A percentile compares a stretch with the other conserved stretches of the same genome.
phyloP scores from a whole-genome alignment of 257 asterid species.

The Gentiana straminea region DNA sequence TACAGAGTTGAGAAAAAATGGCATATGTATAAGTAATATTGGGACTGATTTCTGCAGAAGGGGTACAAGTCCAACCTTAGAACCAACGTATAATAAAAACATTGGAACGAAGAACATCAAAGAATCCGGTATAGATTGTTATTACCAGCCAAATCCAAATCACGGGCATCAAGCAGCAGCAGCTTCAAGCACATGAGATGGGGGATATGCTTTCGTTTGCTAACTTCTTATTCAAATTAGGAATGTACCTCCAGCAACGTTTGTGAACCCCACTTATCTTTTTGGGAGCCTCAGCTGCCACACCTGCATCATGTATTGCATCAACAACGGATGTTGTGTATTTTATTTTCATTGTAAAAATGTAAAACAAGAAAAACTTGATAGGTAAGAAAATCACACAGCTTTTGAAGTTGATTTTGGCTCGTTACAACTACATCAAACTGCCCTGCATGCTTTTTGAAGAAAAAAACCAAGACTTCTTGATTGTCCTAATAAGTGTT shows the following conservation, averaged over 20 bases:
- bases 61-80: neutral
- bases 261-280: conserved; percentile 94
- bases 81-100: neutral
- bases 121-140: neutral
- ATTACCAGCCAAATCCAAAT: neutral
- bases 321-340: too few species aligned
- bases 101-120: neutral
- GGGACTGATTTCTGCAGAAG: neutral
- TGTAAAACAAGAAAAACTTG: too few species aligned
- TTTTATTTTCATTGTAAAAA: too few species aligned
- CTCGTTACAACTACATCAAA: too few species aligned
- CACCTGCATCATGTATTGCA: conserved; percentile 24
- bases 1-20: neutral
- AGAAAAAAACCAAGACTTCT: too few species aligned
- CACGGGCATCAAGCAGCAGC: conserved; percentile 27
- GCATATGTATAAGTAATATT: neutral
- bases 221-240: conserved; percentile 20
- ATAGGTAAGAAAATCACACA: too few species aligned
- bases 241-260: conserved; percentile 85
- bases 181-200: conserved; percentile 21
- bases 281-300: conserved; percentile 72
- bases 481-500: too few species aligned
- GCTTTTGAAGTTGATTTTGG: too few species aligned
- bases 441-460: too few species aligned
- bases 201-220: conserved; percentile 18